Base-by-base conservation (phyloP, 2,329 filamentous ascomycete genomes). In the Venturia oleaginea region DNA sequence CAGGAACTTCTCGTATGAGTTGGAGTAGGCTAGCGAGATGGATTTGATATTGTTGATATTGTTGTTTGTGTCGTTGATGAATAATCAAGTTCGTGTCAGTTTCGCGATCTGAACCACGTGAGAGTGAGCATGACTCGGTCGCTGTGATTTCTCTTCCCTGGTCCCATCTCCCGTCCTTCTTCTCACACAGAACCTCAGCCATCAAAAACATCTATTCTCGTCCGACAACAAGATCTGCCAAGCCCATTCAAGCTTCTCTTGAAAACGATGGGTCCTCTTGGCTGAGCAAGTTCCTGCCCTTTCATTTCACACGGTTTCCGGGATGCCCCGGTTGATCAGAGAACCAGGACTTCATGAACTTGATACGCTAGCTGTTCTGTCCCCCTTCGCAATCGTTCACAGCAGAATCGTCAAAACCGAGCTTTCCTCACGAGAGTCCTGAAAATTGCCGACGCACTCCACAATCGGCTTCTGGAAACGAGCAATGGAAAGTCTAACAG, bases 1-100 rank as follows among this genome's bases (percentile, higher is more conserved):
- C 27, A 32, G 46, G 22, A 55, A 65, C 48, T 64, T 64, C 37
- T 37, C 30, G 15, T 64, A 59, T 59, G 48, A 42, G 13, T 42
- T 64, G 27, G 27, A 60, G 34, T 32, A 60, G 40, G 6, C 19
- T 5, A 42, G 27, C 27, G 13, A 11, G 54, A 19, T 32, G 27
- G 6, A 8, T 10, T 10, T 32, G 54, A 40, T n/a, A 15, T 2
- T 27, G 24, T 27, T 42, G 59, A 37, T 59, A 30, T 4, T 34
- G 7, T 59, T 59, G 48, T 24, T 55, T 19, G 24, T 24, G 51
- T 5, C 17, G 55, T 37, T 37, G 55, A 22, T 37, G 55, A 19
- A 37, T 7, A 37, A 17, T 1, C 5, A 17, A 4, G 22, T 22
- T 27, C 22, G 22, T 51, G 46, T 27, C 46, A 51, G 4, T 51